A percentile compares a stretch with the other conserved stretches of the same genome.
phyloP scores from a whole-genome alignment of 352 stramenopile genomes.

The Pythium scleroteichum region DNA sequence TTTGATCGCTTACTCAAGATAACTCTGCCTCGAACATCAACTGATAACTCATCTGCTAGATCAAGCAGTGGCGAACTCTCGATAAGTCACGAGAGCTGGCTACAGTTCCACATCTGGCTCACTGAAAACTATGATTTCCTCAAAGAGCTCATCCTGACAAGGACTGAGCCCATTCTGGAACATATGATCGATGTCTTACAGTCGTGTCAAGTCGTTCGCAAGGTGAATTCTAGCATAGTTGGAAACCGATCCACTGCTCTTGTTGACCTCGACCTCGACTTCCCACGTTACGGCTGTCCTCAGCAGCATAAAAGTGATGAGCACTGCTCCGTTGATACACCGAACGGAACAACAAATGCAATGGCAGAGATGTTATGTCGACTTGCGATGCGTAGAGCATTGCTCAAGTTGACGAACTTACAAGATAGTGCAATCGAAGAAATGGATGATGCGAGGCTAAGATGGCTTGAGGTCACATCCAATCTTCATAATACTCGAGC shows the following conservation, averaged over 20 bases:
- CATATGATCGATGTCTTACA: slow-evolving; percentile 57
- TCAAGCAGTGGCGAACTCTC: slow-evolving; percentile 16
- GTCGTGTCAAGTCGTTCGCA: slow-evolving; percentile 50
- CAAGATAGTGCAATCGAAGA: slow-evolving; percentile 20
- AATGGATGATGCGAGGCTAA: slow-evolving; percentile 23
- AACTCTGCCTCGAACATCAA: slow-evolving; percentile 20
- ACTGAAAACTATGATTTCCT: slow-evolving; percentile 62
- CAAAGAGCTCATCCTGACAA: slow-evolving; percentile 64
- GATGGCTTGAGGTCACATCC: slow-evolving; percentile 20
- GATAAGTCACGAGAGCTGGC: slow-evolving; percentile 56
- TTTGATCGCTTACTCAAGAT: slow-evolving; percentile 71
- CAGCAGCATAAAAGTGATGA: neutral
- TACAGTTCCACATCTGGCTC: slow-evolving; percentile 82
- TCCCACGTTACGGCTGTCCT: slow-evolving; percentile 14
- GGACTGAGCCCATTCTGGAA: slow-evolving; percentile 60
- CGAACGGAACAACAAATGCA: too few relatives aligned
- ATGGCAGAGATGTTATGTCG: neutral
- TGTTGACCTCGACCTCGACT: slow-evolving; percentile 33
- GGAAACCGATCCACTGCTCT: slow-evolving; percentile 13
- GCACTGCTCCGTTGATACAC: neutral
- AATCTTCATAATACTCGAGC: slow-evolving; percentile 21
- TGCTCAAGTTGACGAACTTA: slow-evolving; percentile 18
- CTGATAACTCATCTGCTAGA: neutral
- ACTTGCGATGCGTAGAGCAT: slow-evolving; percentile 17
- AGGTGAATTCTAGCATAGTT: slow-evolving; percentile 22